phyloP scores from a whole-genome alignment of 1,284 basidiomycete genomes.

The Leccinum laetum region DNA sequence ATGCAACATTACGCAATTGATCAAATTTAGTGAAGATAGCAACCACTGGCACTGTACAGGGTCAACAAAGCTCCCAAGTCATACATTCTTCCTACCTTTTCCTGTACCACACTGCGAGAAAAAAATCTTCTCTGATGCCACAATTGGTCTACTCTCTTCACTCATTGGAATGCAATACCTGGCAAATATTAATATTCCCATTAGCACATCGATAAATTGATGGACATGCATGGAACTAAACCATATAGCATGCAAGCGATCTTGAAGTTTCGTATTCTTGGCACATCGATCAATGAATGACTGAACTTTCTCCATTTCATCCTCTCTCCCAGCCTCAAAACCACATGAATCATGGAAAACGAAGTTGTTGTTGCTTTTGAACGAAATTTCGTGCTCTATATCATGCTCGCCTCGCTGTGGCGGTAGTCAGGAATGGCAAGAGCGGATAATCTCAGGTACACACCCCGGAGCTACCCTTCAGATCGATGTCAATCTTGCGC shows the following conservation, averaged over 20 bases:
- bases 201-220: background rate
- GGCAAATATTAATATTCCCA: too few relatives aligned
- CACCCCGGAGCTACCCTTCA: background rate
- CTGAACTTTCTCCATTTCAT: background rate
- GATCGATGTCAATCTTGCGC: background rate
- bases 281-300: background rate
- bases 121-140: too few relatives aligned
- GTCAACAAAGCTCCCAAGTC: too few relatives aligned
- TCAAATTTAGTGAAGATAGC: background rate
- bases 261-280: background rate
- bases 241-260: background rate
- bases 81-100: too few relatives aligned
- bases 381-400: constrained; percentile 32
- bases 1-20: constrained; percentile 5
- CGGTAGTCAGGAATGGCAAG: background rate
- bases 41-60: too few relatives aligned
- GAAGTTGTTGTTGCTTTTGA: constrained; percentile 17
- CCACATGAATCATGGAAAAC: constrained; percentile 34
- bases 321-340: background rate
- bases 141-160: background rate
- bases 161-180: too few relatives aligned
- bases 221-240: background rate
- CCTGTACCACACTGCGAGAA: too few relatives aligned
- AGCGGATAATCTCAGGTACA: background rate
- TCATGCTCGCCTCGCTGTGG: constrained; percentile 31